Evolutionary conservation across 208 protist genomes (phyloP).

Genomic region (Trypanosoma scelopori): DNA sequence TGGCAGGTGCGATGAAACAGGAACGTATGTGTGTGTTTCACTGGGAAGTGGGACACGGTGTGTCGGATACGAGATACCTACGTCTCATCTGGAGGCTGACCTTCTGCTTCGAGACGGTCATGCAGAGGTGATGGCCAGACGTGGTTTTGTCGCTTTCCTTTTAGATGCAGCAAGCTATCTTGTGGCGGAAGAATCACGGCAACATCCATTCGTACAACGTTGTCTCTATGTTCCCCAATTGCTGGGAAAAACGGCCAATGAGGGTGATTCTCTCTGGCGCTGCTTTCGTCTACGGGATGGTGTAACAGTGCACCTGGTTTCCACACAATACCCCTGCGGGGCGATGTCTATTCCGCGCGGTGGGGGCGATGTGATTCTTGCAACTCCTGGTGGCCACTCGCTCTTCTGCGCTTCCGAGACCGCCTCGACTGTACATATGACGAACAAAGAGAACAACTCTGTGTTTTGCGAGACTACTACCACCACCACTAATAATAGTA

Average conservation of each 20-base stretch:
- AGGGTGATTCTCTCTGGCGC: background rate
- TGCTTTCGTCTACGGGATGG: conserved; percentile 36
- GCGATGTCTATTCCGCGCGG: conserved; percentile 43
- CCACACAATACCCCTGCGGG: conserved; percentile 73
- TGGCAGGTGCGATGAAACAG: background rate
- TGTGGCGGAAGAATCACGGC: background rate
- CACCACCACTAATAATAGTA: background rate
- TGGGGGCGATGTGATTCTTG: conserved; percentile 61
- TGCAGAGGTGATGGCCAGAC: conserved; percentile 84
- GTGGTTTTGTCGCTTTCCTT: conserved; percentile 72
- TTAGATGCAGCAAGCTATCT: conserved; percentile 36
- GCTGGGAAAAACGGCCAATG: background rate
- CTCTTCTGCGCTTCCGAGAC: background rate
- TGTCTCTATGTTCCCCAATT: background rate
- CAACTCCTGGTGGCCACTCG: conserved; percentile 33
- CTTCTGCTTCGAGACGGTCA: conserved; percentile 73
- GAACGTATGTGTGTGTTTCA: conserved; percentile 69
- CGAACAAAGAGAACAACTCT: background rate
- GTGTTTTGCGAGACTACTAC: background rate
- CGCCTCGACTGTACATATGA: background rate
- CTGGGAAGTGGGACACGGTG: conserved; percentile 79
- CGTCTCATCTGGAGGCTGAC: conserved; percentile 1
- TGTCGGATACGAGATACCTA: conserved; percentile 31
- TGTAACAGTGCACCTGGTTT: conserved; percentile 63
- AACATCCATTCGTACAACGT: conserved; percentile 23